phyloP scores from a whole-genome alignment of 1,284 basidiomycete species.

The Pseudozyma flocculosa region DNA sequence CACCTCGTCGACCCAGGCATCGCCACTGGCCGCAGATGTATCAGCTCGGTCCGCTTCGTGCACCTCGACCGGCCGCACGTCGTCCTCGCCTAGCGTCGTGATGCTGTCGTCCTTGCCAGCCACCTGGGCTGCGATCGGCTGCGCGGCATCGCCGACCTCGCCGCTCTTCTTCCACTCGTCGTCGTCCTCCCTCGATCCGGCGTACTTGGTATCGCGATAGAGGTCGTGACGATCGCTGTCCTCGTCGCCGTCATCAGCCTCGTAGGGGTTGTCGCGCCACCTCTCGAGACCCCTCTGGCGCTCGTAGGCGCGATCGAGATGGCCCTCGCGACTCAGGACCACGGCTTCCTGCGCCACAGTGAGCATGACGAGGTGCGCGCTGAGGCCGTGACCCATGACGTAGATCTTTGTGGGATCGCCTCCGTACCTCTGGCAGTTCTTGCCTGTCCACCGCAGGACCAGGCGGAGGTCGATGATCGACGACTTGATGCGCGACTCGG shows the following conservation, averaged over 20 bases:
- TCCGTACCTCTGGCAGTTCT: constrained; percentile 53
- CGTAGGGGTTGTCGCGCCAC: not conserved
- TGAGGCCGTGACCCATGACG: constrained; percentile 58
- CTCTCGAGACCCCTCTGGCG: constrained; percentile 16
- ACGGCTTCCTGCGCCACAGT: constrained; percentile 59
- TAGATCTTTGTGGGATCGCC: constrained; percentile 57
- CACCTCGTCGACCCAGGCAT: constrained; percentile 42
- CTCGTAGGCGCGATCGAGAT: constrained; percentile 32
- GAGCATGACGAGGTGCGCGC: constrained; percentile 58
- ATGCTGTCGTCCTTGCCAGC: not conserved
- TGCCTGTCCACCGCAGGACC: constrained; percentile 57
- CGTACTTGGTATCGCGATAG: constrained; percentile 1
- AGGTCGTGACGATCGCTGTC: not conserved
- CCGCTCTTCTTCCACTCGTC: constrained; percentile 38
- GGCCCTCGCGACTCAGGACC: constrained; percentile 44
- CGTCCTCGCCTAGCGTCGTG: not conserved
- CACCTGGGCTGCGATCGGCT: no score
- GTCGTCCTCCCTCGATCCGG: constrained; percentile 11
- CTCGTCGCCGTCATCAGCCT: not conserved
- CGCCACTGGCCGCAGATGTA: not conserved
- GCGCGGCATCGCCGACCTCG: constrained; percentile 12
- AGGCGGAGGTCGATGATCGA: constrained; percentile 55
- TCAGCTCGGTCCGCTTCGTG: not conserved
- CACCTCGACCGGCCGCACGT: not conserved
- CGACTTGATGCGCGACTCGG: constrained; percentile 49